These are phyloP conservation scores for Immersiporthe knoxdaviesiana DNA, from an alignment of 2,329 filamentous ascomycete species.

Conservation along the genomic window DNA sequence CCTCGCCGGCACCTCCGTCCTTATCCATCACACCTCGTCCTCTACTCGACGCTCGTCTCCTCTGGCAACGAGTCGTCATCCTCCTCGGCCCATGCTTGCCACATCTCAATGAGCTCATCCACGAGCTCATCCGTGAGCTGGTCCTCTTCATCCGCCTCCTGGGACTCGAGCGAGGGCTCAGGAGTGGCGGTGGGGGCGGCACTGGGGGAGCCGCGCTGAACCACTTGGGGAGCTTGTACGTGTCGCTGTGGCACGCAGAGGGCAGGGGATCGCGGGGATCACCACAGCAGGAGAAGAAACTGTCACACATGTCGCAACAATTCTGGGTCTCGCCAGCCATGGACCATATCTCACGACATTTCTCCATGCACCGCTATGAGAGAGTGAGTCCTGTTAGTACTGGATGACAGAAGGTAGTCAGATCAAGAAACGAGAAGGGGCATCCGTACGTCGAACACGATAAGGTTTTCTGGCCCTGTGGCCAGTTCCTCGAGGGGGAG, in stretches of 20 bases:
- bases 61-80: background rate
- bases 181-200: background rate
- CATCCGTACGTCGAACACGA: background rate
- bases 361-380: background rate
- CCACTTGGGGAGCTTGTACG: background rate
- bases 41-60: background rate
- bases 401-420: background rate
- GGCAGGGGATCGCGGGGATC: background rate
- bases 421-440: background rate
- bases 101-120: background rate
- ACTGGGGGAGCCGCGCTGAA: background rate
- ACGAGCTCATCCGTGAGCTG: background rate
- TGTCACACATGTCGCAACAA: background rate
- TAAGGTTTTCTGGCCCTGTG: background rate
- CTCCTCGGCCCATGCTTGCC: background rate
- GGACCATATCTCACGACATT: background rate
- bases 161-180: background rate
- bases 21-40: background rate
- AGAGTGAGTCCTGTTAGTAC: background rate
- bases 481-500: background rate
- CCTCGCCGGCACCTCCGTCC: background rate
- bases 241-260: background rate
- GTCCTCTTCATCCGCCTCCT: background rate
- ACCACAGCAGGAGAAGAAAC: background rate
- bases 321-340: background rate